These are phyloP conservation scores for Cucumis cinereus DNA, from an alignment of 306 rosid genomes.

Conservation along the genomic window DNA sequence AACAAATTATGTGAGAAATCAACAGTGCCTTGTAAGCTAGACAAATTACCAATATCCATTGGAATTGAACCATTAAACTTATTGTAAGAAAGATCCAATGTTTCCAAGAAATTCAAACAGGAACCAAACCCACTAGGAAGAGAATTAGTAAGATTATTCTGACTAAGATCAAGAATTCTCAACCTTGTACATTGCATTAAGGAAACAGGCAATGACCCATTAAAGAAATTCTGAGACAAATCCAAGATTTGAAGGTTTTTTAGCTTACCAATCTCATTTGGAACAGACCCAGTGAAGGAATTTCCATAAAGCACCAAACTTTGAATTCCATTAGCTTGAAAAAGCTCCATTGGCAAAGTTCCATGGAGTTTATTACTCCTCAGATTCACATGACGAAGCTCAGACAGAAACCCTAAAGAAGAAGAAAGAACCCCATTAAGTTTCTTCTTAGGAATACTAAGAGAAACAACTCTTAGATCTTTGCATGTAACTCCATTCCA, in stretches of 20 bases:
- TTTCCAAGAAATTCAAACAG: constrained; percentile 47
- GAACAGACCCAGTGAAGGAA: constrained; percentile 74
- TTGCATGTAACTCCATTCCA: constrained; percentile 94
- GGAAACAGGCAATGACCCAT: constrained; percentile 59
- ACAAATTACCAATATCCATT: constrained; percentile 63
- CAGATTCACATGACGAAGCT: constrained; percentile 77
- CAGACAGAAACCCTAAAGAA: constrained; percentile 52
- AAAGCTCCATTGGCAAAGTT: constrained; percentile 52
- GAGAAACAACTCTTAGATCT: constrained; percentile 57
- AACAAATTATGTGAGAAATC: constrained; percentile 86
- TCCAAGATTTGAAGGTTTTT: constrained; percentile 74
- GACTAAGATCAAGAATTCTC: constrained; percentile 48
- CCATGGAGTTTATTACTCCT: constrained; percentile 71
- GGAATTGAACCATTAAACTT: constrained; percentile 71
- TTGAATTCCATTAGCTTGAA: constrained; percentile 65
- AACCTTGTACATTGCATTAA: constrained; percentile 69
- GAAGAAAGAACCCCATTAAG: constrained; percentile 76
- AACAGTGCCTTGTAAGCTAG: constrained; percentile 78
- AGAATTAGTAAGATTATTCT: constrained; percentile 64
- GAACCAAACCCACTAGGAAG: constrained; percentile 59
- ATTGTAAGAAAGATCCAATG: constrained; percentile 63
- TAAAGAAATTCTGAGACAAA: constrained; percentile 64
- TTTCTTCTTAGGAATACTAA: constrained; percentile 71
- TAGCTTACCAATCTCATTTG: constrained; percentile 66
- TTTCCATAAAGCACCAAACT: constrained; percentile 92